A percentile compares a stretch with the other conserved stretches of the same genome.
These are phyloP conservation scores for Megacollybia platyphylla DNA, from an alignment of 1,284 basidiomycete species.

Conservation along the genomic window DNA sequence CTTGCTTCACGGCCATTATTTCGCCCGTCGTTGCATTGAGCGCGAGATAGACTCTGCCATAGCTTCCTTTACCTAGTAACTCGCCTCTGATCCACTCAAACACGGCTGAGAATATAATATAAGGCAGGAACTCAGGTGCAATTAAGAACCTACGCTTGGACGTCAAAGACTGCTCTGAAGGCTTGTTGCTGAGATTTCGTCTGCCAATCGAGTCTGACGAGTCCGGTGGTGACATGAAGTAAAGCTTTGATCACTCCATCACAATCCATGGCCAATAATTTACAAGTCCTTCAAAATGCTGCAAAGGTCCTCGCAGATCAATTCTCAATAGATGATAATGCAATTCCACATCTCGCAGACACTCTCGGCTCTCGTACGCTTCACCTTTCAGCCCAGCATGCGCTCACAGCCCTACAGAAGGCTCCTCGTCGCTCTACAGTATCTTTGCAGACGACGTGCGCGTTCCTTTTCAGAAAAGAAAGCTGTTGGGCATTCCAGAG, in stretches of 20 bases:
- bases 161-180: neutral
- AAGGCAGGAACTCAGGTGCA: neutral
- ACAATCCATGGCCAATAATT: slow-evolving; percentile 34
- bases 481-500: slow-evolving; percentile 73
- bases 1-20: slow-evolving; percentile 77
- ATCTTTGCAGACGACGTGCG: slow-evolving; percentile 68
- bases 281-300: slow-evolving; percentile 50
- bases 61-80: slow-evolving; percentile 66
- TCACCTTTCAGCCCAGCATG: slow-evolving; percentile 1
- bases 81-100: slow-evolving; percentile 70
- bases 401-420: slow-evolving; percentile 15
- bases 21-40: slow-evolving; percentile 68
- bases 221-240: too few species aligned
- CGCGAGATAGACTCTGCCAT: slow-evolving; percentile 64
- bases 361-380: slow-evolving; percentile 40
- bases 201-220: too few species aligned
- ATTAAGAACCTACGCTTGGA: neutral
- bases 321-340: slow-evolving; percentile 56
- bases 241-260: neutral
- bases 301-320: slow-evolving; percentile 55
- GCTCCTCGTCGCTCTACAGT: slow-evolving; percentile 65
- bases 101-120: neutral
- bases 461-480: slow-evolving; percentile 71
- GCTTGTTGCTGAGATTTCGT: too few species aligned
- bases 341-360: slow-evolving; percentile 63